phyloP scores from a whole-genome alignment of 148 eudicot species.

The Heliamphora exappendiculata region DNA sequence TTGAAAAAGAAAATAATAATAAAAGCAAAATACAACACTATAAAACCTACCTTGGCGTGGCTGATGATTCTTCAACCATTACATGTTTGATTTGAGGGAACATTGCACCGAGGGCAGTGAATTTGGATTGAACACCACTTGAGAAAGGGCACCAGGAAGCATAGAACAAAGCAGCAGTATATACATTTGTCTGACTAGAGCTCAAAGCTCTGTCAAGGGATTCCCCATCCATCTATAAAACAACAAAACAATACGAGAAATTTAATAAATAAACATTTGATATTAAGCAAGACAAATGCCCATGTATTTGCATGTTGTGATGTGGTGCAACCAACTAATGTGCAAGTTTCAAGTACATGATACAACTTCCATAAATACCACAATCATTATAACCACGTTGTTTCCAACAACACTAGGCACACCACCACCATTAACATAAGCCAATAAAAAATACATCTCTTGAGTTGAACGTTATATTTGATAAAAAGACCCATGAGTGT shows the following conservation, averaged over 20 bases:
- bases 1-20: neutral
- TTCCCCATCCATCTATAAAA: constrained; percentile 40
- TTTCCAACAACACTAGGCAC: neutral
- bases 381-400: neutral
- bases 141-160: constrained; percentile 68
- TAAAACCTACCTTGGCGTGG: constrained; percentile 50
- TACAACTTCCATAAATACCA: neutral
- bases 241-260: neutral
- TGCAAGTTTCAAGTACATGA: neutral
- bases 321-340: no score
- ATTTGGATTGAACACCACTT: constrained; percentile 24
- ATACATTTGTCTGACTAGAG: constrained; percentile 24
- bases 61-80: constrained; percentile 46
- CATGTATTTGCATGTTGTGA: neutral
- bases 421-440: neutral
- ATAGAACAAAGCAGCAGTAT: constrained; percentile 46
- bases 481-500: no score
- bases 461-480: no score
- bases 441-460: neutral
- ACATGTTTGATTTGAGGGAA: constrained; percentile 53
- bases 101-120: constrained; percentile 47
- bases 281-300: neutral
- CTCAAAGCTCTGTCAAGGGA: constrained; percentile 39
- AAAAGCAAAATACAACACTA: neutral
- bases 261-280: neutral